These are phyloP conservation scores for Cercophora scortea DNA, from an alignment of 495 filamentous ascomycete species.

Conservation along the genomic window DNA sequence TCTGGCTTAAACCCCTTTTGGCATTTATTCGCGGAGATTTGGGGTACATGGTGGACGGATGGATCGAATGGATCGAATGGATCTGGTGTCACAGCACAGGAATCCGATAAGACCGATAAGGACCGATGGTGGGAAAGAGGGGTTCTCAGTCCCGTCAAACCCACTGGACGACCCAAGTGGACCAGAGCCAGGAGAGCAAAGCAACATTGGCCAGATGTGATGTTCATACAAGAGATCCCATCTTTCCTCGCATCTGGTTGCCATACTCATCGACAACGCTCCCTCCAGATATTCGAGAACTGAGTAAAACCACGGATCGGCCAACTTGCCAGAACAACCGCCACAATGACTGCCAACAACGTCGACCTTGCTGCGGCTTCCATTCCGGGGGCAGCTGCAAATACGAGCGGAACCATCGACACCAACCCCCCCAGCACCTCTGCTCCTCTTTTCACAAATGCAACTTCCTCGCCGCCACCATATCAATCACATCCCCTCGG, in stretches of 20 bases:
- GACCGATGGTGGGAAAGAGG: too few species aligned
- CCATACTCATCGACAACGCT: not conserved
- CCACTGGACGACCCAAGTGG: too few species aligned
- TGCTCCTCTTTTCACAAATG: not conserved
- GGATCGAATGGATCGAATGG: too few species aligned
- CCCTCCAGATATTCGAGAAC: not conserved
- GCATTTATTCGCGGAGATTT: too few species aligned
- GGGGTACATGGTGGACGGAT: too few species aligned
- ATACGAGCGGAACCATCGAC: not conserved
- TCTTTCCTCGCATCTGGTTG: not conserved
- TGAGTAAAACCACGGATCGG: not conserved
- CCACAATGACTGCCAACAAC: constrained; percentile 1
- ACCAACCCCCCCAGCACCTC: not conserved
- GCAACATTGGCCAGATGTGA: too few species aligned
- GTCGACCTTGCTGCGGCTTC: not conserved
- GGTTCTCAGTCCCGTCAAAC: too few species aligned
- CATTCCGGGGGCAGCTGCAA: not conserved
- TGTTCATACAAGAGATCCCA: too few species aligned
- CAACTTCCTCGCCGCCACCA: not conserved
- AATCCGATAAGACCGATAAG: too few species aligned
- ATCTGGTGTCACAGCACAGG: too few species aligned
- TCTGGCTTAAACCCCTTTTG: too few species aligned
- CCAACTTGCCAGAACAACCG: not conserved
- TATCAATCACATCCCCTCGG: constrained; percentile 45
- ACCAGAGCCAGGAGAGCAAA: too few species aligned